These are phyloP conservation scores for Panus rudis DNA, from an alignment of 768 basidiomycete species.

Conservation along the genomic window DNA sequence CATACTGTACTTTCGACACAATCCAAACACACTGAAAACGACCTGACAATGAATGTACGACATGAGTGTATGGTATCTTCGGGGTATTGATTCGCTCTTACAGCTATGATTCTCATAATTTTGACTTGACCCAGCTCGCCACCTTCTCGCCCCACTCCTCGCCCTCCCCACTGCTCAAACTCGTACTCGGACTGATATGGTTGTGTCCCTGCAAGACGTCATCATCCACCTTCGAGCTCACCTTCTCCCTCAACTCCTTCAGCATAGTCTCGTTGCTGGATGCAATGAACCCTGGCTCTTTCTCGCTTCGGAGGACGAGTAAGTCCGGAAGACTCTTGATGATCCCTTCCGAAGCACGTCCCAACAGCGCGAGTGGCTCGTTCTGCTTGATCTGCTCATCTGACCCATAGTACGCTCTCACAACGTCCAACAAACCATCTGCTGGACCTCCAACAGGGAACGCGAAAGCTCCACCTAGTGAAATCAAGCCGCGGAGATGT, in stretches of 20 bases:
- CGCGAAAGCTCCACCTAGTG: slow-evolving; percentile 41
- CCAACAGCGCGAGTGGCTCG: slow-evolving; percentile 36
- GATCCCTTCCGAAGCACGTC: slow-evolving; percentile 26
- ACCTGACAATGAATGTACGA: too few species aligned
- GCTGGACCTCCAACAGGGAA: slow-evolving; percentile 12
- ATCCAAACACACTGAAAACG: too few species aligned
- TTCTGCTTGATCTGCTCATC: slow-evolving; percentile 30
- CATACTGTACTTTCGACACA: too few species aligned
- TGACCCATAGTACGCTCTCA: slow-evolving; percentile 35
- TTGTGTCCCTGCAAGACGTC: slow-evolving; percentile 47
- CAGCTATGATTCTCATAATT: too few species aligned
- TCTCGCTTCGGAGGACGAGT: slow-evolving; percentile 43
- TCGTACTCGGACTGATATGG: slow-evolving; percentile 51
- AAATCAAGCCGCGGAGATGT: slow-evolving; percentile 38
- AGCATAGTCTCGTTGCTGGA: slow-evolving; percentile 32
- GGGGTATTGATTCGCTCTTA: too few species aligned
- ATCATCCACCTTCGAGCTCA: slow-evolving; percentile 26
- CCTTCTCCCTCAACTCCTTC: slow-evolving; percentile 29
- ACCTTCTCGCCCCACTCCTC: slow-evolving; percentile 57
- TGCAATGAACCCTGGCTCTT: slow-evolving; percentile 42
- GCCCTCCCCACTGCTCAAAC: slow-evolving; percentile 46
- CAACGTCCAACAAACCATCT: slow-evolving; percentile 25
- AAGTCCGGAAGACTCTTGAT: slow-evolving; percentile 38
- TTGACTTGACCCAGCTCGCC: slow-evolving; percentile 15
- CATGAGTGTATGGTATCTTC: too few species aligned